Evolutionary conservation across 495 filamentous ascomycete species (phyloP).

Genomic region (Talaromyces stipitatus): DNA sequence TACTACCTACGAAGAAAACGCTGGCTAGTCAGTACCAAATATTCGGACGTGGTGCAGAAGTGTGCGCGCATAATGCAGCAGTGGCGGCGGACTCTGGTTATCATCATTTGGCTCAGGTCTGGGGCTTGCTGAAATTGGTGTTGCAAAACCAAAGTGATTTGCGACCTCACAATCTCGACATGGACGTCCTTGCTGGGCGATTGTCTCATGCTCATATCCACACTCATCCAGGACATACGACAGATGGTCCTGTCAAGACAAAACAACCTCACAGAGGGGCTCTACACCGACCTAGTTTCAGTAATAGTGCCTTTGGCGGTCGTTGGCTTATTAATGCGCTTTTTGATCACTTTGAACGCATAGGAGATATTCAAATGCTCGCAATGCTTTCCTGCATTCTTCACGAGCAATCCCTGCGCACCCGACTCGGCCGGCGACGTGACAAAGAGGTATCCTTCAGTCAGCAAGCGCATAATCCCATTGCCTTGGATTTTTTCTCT

Average conservation of each 20-base stretch:
- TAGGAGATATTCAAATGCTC: conserved; percentile 85
- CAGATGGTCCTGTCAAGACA: not conserved
- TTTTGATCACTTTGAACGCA: conserved; percentile 70
- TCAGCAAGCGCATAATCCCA: conserved; percentile 18
- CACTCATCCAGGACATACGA: conserved; percentile 1
- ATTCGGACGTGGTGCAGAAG: conserved; percentile 69
- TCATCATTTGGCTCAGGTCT: conserved; percentile 70
- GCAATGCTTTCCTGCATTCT: conserved; percentile 92
- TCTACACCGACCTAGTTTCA: not conserved
- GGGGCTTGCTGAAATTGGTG: conserved; percentile 72
- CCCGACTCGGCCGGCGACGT: conserved; percentile 5
- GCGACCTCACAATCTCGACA: not conserved
- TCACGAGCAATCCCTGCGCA: conserved; percentile 43
- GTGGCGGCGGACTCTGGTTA: conserved; percentile 69
- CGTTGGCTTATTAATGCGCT: conserved; percentile 56
- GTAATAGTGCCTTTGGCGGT: conserved; percentile 42
- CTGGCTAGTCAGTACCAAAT: conserved; percentile 74
- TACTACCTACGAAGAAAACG: conserved; percentile 67
- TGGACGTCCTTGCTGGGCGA: not conserved
- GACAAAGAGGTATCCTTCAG: conserved; percentile 10
- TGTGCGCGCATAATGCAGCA: conserved; percentile 74
- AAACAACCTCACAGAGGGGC: not conserved
- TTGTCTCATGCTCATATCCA: conserved; percentile 45
- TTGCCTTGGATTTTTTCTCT: conserved; percentile 28
- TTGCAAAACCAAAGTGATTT: conserved; percentile 57